Conservation (phyloP, 352 stramenopile species). For the Saprolegnia parasitica region DNA sequence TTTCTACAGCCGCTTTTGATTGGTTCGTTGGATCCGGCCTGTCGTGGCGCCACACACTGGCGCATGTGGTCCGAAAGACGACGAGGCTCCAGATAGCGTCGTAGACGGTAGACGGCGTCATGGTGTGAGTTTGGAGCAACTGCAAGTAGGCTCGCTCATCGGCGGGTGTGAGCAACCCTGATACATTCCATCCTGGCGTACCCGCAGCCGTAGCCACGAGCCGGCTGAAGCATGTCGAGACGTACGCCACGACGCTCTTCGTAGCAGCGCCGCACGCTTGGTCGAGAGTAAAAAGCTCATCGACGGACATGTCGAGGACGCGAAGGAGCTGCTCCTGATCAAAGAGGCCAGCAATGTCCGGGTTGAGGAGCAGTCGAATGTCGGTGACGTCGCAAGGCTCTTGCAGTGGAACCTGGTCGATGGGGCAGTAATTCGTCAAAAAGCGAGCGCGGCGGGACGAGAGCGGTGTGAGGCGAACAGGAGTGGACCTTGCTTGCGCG, state of each 20-base stretch:
- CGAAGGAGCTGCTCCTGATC: not conserved
- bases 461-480: not conserved
- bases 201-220: not conserved
- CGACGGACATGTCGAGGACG: not conserved
- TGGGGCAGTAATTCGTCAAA: not conserved
- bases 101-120: not conserved
- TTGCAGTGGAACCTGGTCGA: not conserved
- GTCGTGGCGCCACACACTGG: conserved; percentile 3
- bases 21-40: not conserved
- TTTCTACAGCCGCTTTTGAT: not conserved
- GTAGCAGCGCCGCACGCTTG: not conserved
- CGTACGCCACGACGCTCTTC: not conserved
- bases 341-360: not conserved
- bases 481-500: not conserved
- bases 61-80: not conserved
- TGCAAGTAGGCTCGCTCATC: not conserved
- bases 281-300: not conserved
- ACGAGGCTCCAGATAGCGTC: not conserved
- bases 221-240: not conserved
- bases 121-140: conserved; percentile 1
- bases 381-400: not conserved
- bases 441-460: not conserved
- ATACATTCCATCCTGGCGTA: not conserved
- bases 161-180: conserved; percentile 2
- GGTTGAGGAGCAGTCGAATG: not conserved